Percentiles rank a stretch among this genome's conserved stretches.
Conservation (phyloP, 2,329 filamentous ascomycete genomes). For the Tolypocladium guangdongense region DNA sequence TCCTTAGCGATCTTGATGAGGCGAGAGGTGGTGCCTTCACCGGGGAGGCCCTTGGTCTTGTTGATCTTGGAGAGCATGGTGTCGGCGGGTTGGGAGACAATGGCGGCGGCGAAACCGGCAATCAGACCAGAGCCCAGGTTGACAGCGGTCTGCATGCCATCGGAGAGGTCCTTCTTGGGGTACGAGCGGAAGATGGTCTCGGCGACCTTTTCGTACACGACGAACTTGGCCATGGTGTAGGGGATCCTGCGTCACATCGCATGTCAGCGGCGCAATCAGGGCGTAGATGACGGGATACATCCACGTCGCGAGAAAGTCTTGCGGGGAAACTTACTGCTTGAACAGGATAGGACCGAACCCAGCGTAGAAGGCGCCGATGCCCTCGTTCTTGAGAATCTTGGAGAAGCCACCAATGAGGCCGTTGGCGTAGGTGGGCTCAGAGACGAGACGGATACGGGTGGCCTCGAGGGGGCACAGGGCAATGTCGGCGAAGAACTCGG, state of each 20-base stretch:
- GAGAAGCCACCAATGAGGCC: slow-evolving; percentile 69
- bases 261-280: not conserved
- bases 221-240: slow-evolving; percentile 93
- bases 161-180: slow-evolving; percentile 61
- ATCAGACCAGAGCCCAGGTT: slow-evolving; percentile 54
- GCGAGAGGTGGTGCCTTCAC: slow-evolving; percentile 71
- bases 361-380: slow-evolving; percentile 78
- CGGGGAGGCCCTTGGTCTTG: slow-evolving; percentile 81
- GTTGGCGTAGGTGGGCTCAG: slow-evolving; percentile 73
- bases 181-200: slow-evolving; percentile 58
- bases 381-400: slow-evolving; percentile 78
- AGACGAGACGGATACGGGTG: slow-evolving; percentile 87
- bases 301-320: not conserved
- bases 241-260: slow-evolving; percentile 49
- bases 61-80: slow-evolving; percentile 95
- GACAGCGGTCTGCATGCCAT: slow-evolving; percentile 62
- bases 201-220: slow-evolving; percentile 81
- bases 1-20: slow-evolving; percentile 83
- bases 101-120: slow-evolving; percentile 69
- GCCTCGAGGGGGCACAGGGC: slow-evolving; percentile 87
- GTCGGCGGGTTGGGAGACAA: slow-evolving; percentile 83
- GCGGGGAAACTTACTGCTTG: slow-evolving; percentile 24
- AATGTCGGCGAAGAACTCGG: slow-evolving; percentile 64
- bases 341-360: slow-evolving; percentile 82
- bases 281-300: not conserved